These are phyloP conservation scores for Ophiostoma sp. DNA, from an alignment of 2,329 filamentous ascomycete genomes.

Conservation along the genomic window DNA sequence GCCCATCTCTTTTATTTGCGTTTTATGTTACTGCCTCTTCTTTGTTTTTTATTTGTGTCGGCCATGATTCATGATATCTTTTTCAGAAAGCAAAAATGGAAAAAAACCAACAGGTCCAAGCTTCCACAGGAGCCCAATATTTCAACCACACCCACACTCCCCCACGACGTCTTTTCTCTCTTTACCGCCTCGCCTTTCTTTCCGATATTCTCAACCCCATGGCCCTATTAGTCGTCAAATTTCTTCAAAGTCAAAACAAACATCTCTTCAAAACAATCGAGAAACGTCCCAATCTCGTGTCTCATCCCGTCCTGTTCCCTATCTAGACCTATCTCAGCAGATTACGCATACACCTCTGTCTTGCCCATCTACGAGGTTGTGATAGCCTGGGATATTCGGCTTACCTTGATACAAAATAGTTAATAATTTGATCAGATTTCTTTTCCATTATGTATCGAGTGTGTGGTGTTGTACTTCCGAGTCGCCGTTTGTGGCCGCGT, in stretches of 20 bases:
- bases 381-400: constrained; percentile 10
- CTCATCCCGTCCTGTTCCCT: constrained; percentile 9
- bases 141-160: constrained; percentile 29
- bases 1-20: not conserved
- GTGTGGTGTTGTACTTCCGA: not conserved
- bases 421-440: constrained; percentile 10
- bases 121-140: constrained; percentile 36
- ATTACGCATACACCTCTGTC: not conserved
- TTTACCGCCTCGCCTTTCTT: constrained; percentile 28
- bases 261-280: constrained; percentile 22
- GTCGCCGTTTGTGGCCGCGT: not conserved
- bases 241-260: constrained; percentile 30
- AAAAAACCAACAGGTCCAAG: constrained; percentile 21
- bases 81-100: constrained; percentile 17
- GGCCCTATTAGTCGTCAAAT: constrained; percentile 24
- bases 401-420: constrained; percentile 13
- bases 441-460: not conserved
- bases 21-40: constrained; percentile 12
- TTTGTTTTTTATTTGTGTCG: constrained; percentile 21
- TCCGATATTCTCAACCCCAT: constrained; percentile 32
- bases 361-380: not conserved
- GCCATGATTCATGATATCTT: constrained; percentile 27
- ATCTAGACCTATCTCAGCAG: constrained; percentile 1
- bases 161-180: constrained; percentile 20
- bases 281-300: constrained; percentile 27